These are phyloP conservation scores for Starmera pachycereana DNA, from an alignment of 805 yeast genomes.

Conservation along the genomic window DNA sequence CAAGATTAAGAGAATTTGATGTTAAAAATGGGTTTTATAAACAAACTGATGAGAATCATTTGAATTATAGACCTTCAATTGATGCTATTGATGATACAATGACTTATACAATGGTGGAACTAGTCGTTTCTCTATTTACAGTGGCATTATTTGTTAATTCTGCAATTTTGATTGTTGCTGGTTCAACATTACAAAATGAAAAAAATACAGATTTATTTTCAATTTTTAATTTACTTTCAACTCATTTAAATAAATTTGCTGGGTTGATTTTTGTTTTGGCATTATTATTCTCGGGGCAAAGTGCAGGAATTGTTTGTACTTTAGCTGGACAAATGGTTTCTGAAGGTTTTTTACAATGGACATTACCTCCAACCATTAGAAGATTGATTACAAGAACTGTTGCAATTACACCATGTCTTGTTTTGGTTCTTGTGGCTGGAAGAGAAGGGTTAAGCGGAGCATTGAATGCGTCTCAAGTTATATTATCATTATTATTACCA, in stretches of 20 bases:
- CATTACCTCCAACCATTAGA: conserved; percentile 70
- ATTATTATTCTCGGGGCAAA: conserved; percentile 71
- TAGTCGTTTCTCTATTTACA: conserved; percentile 72
- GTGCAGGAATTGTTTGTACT: conserved; percentile 84
- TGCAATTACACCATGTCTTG: conserved; percentile 79
- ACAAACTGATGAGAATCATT: conserved; percentile 25
- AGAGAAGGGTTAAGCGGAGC: conserved; percentile 71
- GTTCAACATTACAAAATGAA: conserved; percentile 63
- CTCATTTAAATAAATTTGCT: conserved; percentile 59
- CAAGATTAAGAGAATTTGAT: conserved; percentile 74
- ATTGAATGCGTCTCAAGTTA: conserved; percentile 79
- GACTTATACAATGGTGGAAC: conserved; percentile 73
- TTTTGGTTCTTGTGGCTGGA: conserved; percentile 67
- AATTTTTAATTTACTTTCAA: conserved; percentile 56
- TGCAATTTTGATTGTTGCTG: conserved; percentile 83
- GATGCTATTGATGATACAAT: conserved; percentile 76
- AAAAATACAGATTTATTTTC: conserved; percentile 61
- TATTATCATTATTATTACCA: conserved; percentile 69
- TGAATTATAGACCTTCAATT: conserved; percentile 62
- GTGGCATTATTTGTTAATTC: conserved; percentile 88
- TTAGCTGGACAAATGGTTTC: conserved; percentile 89
- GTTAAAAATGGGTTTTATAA: conserved; percentile 51
- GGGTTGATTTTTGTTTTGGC: conserved; percentile 84
- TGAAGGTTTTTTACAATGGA: conserved; percentile 81
- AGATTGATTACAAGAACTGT: conserved; percentile 73